Evolutionary conservation across 2,329 filamentous ascomycete species (phyloP).

Genomic region (Rhynchosporium agropyri): DNA sequence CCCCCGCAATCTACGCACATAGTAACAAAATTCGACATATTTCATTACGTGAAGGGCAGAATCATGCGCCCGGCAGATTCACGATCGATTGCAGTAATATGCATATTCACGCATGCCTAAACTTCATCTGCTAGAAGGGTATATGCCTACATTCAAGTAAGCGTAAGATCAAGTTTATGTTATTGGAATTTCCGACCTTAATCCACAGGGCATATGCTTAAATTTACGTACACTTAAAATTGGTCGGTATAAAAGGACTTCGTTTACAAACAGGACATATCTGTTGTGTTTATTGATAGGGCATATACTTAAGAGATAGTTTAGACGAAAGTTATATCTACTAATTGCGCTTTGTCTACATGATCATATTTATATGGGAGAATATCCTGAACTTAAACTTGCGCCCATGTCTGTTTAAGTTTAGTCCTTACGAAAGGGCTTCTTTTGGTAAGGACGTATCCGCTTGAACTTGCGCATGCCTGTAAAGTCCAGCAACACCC

Average conservation of each 20-base stretch:
- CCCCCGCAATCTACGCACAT: background rate
- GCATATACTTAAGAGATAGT: constrained; percentile 5
- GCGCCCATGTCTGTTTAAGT: background rate
- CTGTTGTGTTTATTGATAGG: background rate
- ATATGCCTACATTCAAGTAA: too few relatives aligned
- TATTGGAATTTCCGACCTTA: background rate
- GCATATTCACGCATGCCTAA: too few relatives aligned
- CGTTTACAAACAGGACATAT: background rate
- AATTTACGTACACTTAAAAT: constrained; percentile 2
- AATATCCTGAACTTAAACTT: background rate
- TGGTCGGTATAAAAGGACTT: background rate
- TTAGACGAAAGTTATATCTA: background rate
- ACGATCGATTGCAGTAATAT: too few relatives aligned
- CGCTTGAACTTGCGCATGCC: background rate
- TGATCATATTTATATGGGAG: background rate
- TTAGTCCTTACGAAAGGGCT: background rate
- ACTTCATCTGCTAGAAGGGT: too few relatives aligned
- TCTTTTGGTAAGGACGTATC: background rate
- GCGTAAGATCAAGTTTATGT: background rate
- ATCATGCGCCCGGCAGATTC: too few relatives aligned
- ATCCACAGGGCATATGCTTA: background rate
- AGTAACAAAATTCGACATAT: background rate
- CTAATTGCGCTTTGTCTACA: background rate
- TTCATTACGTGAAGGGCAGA: too few relatives aligned
- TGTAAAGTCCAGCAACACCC: background rate